A percentile compares a stretch with the other conserved stretches of the same genome.
phyloP scores from a whole-genome alignment of 768 basidiomycete genomes.

The Mycena belliarum region DNA sequence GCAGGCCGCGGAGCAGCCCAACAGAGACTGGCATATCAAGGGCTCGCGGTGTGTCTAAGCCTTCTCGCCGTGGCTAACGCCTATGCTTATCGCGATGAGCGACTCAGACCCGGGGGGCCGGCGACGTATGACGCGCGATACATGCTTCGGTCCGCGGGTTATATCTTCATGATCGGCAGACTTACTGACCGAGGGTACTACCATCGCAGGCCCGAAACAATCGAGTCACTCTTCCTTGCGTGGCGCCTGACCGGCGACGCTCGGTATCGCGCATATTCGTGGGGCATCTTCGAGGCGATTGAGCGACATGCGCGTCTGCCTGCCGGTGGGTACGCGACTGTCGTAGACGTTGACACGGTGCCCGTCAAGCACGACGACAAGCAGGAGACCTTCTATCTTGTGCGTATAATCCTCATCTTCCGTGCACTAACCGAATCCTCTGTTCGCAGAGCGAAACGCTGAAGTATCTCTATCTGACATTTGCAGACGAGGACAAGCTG shows the following conservation, averaged over 20 bases:
- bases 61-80: background rate
- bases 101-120: conserved; percentile 23
- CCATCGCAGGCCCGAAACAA: conserved; percentile 64
- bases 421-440: background rate
- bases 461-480: conserved; percentile 89
- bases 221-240: conserved; percentile 76
- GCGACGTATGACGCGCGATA: conserved; percentile 25
- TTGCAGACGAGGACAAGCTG: conserved; percentile 70
- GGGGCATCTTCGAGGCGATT: conserved; percentile 73
- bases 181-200: background rate
- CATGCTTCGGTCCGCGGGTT: conserved; percentile 24
- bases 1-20: conserved; percentile 35
- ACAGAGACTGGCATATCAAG: conserved; percentile 74
- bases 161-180: background rate
- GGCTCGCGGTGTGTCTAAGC: conserved; percentile 42
- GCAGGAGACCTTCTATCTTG: conserved; percentile 96
- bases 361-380: conserved; percentile 73
- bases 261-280: conserved; percentile 66
- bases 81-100: background rate
- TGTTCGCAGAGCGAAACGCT: conserved; percentile 74
- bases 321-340: conserved; percentile 80
- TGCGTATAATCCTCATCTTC: conserved; percentile 32
- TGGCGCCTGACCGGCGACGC: conserved; percentile 70
- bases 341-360: conserved; percentile 82
- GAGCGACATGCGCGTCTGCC: conserved; percentile 73